Base-by-base conservation (phyloP, 176 grass and related monocot genomes). In the Paspalum notatum region DNA sequence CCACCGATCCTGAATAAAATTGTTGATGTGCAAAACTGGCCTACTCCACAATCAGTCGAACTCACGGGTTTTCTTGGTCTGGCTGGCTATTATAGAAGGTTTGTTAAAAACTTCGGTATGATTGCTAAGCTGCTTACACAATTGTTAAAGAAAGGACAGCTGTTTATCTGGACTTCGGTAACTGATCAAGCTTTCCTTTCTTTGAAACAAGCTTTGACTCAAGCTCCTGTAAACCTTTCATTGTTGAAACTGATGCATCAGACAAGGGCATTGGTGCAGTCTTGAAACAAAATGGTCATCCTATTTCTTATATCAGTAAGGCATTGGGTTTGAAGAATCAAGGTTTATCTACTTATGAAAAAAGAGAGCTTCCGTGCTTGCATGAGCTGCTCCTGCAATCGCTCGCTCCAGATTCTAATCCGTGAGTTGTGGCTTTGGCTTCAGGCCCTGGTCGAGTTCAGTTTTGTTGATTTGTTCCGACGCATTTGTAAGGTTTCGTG, bases 171-270 rank as follows among this genome's bases (percentile, higher is more conserved):
- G 52, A 20, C 52, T n/a, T n/a, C n/a, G n/a, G n/a, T n/a, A 7
- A 54, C 51, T 2, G 51, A 54, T 0, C 0, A 0, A 8, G 17
- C 17, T 0, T 54, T 54, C 4, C 51, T 18, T 2, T 0, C 51
- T 0, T 1, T 54, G 0, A 18, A 54, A 6, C 17, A 18, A 1
- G 1, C 16, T 0, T 0, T 54, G 0, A 0, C 2, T 2, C 8
- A 15, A 20, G 51, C 51, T 0, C 51, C 51, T 7, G 17, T 54
- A 0, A 1, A 42, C 40, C 40, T 6, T 18, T 54, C 0, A 8
- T 7, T 0, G 17, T 54, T 2, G 51, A 54, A 7, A 54, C 17
- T 5, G 51, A 54, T 54, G 51, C 51, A 2, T 54, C 51, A 8
- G 1, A 1, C 1, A 54, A 54, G 2, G 51, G 51, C 0, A 54